A percentile compares a stretch with the other conserved stretches of the same genome.
Conservation (phyloP, 208 protist genomes). For the Leishmania arabica region DNA sequence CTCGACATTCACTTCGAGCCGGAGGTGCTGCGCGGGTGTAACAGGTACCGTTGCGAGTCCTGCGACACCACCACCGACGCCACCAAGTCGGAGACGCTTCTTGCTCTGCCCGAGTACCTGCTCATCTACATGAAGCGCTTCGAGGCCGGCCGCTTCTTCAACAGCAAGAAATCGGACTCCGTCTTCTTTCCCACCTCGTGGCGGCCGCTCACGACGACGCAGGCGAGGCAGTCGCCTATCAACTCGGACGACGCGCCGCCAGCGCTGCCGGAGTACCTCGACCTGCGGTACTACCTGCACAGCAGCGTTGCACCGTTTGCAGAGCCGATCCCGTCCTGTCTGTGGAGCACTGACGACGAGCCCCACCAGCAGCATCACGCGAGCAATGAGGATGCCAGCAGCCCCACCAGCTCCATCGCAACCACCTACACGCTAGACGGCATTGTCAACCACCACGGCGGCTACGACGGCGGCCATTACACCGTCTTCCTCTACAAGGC, state of each 20-base stretch:
- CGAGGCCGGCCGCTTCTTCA: conserved; percentile 65
- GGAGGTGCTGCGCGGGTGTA: conserved; percentile 58
- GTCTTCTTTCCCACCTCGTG: conserved; percentile 86
- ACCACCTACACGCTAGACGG: conserved; percentile 83
- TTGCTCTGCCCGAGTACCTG: conserved; percentile 82
- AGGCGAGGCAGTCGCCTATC: background rate
- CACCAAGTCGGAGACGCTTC: conserved; percentile 74
- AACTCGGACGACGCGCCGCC: background rate
- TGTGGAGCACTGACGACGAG: background rate
- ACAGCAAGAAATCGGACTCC: conserved; percentile 80
- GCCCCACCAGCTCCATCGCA: conserved; percentile 16
- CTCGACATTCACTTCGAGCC: conserved; percentile 89
- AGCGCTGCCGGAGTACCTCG: conserved; percentile 52
- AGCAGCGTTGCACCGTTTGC: conserved; percentile 32
- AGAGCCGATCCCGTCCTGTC: conserved; percentile 23
- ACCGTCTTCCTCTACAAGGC: conserved; percentile 75
- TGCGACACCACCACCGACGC: conserved; percentile 71
- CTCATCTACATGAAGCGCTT: conserved; percentile 91
- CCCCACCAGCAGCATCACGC: background rate
- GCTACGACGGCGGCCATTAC: conserved; percentile 87
- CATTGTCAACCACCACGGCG: conserved; percentile 87
- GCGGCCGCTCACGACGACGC: conserved; percentile 30
- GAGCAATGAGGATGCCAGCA: background rate
- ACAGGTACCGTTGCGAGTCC: conserved; percentile 79
- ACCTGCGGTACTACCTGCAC: conserved; percentile 68